Conservation (phyloP, 768 basidiomycete genomes). For the Auriscalpium orientale region DNA sequence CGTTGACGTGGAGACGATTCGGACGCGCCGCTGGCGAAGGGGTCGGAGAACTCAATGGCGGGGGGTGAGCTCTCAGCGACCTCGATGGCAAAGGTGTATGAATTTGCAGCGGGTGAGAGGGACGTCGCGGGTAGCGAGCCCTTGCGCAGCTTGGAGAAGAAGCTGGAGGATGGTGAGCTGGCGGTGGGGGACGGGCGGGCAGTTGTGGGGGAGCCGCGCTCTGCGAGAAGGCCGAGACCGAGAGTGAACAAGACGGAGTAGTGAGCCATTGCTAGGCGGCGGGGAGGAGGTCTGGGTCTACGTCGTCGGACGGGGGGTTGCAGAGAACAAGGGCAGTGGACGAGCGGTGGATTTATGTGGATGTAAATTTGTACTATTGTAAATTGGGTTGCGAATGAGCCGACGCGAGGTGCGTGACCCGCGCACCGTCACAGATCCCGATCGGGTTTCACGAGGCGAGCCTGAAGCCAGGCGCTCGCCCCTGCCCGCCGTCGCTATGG, state of each 20-base stretch:
- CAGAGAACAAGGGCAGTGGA: no score
- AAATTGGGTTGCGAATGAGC: no score
- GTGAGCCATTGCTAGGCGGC: conserved; percentile 4
- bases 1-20: background rate
- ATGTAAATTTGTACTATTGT: no score
- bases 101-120: background rate
- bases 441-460: no score
- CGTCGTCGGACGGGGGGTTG: no score
- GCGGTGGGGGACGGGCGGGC: background rate
- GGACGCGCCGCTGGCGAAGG: conserved; percentile 1
- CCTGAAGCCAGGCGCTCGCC: no score
- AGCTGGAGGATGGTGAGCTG: background rate
- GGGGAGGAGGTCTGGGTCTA: no score
- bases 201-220: conserved; percentile 3
- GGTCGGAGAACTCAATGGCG: conserved; percentile 9
- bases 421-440: no score
- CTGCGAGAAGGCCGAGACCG: conserved; percentile 13
- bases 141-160: conserved; percentile 14
- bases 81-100: background rate
- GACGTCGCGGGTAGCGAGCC: conserved; percentile 8
- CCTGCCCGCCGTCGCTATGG: no score
- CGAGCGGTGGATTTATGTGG: no score
- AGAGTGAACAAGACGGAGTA: conserved; percentile 14
- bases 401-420: no score
- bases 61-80: background rate